Conservation (phyloP, 306 rosid species). For the Corylus americana region DNA sequence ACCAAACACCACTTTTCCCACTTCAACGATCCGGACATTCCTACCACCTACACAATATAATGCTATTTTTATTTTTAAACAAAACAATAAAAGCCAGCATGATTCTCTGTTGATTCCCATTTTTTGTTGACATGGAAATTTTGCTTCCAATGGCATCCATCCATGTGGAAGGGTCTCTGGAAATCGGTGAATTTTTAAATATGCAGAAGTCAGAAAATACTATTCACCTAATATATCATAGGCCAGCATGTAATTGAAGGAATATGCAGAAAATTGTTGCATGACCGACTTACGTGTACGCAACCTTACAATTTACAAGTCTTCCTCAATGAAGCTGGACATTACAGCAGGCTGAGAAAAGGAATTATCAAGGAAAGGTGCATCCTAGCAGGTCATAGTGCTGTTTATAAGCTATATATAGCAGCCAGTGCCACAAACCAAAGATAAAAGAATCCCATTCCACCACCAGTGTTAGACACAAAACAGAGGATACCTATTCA, state of each 20-base stretch:
- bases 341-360: neutral
- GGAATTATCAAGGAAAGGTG: conserved; percentile 18
- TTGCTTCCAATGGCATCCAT: neutral
- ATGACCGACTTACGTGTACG: no score
- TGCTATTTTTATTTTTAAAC: no score
- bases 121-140: neutral
- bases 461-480: conserved; percentile 15
- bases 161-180: neutral
- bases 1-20: no score
- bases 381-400: neutral
- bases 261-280: neutral
- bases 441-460: conserved; percentile 25
- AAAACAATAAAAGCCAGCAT: neutral
- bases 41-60: no score
- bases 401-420: conserved; percentile 40
- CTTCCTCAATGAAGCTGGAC: neutral
- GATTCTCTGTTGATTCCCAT: neutral
- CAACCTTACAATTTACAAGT: no score
- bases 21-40: no score
- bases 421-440: conserved; percentile 23
- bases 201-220: neutral
- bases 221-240: neutral
- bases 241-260: neutral
- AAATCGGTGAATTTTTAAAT: neutral
- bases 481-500: conserved; percentile 9